phyloP scores from a whole-genome alignment of 176 grass and related monocot genomes.

The Oryza meridionalis region DNA sequence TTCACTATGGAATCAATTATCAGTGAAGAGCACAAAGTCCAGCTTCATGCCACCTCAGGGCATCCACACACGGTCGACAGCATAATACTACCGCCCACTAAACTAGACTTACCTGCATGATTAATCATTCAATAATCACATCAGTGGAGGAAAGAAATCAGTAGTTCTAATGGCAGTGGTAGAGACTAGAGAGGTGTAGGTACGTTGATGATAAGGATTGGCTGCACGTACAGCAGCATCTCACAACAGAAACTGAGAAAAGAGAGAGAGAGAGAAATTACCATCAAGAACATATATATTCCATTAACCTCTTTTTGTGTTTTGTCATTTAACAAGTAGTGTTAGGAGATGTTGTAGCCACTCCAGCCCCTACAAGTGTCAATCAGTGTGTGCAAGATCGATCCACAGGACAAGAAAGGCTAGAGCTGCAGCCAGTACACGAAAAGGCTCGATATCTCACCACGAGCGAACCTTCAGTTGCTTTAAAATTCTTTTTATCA shows the following conservation, averaged over 20 bases:
- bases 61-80: not conserved
- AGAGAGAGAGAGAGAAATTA: not conserved
- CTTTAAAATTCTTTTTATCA: not conserved
- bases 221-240: not conserved
- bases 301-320: not conserved
- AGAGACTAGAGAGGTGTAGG: not conserved
- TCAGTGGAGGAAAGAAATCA: not conserved
- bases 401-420: not conserved
- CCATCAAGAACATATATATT: conserved; percentile 16
- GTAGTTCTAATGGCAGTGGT: no score
- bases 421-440: not conserved
- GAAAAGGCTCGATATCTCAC: not conserved
- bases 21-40: not conserved
- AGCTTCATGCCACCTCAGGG: not conserved
- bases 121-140: not conserved
- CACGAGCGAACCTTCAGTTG: not conserved
- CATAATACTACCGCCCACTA: not conserved
- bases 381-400: not conserved
- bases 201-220: not conserved
- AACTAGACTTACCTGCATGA: not conserved
- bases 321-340: not conserved
- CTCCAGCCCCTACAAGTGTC: not conserved
- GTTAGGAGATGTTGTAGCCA: not conserved
- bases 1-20: not conserved
- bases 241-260: not conserved